Conservation (phyloP, 1,284 basidiomycete species). For the Tilletiopsis washingtonensis region DNA sequence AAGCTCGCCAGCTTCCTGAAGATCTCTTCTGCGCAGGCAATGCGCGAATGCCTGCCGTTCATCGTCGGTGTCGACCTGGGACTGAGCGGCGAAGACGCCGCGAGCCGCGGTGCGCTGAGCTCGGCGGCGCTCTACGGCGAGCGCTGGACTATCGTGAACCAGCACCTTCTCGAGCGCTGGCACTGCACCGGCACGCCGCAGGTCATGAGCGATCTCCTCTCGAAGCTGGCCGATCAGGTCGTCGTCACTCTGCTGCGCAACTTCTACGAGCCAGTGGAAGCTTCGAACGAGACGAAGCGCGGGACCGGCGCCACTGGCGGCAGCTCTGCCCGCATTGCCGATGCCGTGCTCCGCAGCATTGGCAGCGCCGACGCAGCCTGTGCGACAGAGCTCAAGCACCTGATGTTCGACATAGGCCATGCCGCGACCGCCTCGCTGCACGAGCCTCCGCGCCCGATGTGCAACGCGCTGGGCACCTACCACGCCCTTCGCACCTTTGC, state of each 20-base stretch:
- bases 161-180: no score
- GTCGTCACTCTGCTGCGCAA: background rate
- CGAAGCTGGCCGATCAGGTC: background rate
- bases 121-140: no score
- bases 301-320: no score
- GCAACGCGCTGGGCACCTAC: constrained; percentile 9
- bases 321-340: no score
- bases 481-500: constrained; percentile 6
- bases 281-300: no score
- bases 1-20: constrained; percentile 61
- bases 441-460: constrained; percentile 23
- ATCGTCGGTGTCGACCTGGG: constrained; percentile 61
- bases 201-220: background rate
- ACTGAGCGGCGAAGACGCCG: constrained; percentile 35
- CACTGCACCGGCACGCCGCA: background rate
- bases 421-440: constrained; percentile 5
- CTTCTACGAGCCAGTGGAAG: constrained; percentile 1
- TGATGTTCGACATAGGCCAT: background rate
- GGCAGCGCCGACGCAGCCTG: background rate
- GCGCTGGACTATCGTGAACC: no score
- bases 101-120: no score
- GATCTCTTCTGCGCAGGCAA: constrained; percentile 54
- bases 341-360: no score
- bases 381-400: background rate
- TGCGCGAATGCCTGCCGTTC: constrained; percentile 62